Evolutionary conservation across 352 stramenopile genomes (phyloP).

Genomic region (Ophiocytium majus): DNA sequence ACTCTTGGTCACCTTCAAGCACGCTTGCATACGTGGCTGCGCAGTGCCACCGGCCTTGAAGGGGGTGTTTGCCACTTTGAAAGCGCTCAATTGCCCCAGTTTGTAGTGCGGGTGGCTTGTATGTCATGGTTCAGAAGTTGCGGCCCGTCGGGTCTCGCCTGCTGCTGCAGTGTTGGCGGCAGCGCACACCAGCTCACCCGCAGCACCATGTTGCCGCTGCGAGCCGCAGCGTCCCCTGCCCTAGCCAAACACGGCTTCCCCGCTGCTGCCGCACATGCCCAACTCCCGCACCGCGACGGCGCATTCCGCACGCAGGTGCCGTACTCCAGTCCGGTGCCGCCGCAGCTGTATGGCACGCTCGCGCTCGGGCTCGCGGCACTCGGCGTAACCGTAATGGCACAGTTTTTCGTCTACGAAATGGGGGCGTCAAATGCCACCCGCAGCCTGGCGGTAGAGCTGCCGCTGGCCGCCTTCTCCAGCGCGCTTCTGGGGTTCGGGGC

Average conservation of each 20-base stretch:
- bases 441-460: conserved; percentile 42
- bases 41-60: too few relatives aligned
- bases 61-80: too few relatives aligned
- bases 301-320: conserved; percentile 28
- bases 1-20: too few relatives aligned
- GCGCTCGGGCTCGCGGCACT: conserved; percentile 26
- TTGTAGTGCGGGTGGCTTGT: too few relatives aligned
- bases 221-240: not conserved
- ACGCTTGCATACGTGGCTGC: too few relatives aligned
- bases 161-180: too few relatives aligned
- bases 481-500: conserved; percentile 44
- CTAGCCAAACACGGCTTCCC: not conserved
- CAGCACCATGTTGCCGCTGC: too few relatives aligned
- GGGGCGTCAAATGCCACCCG: conserved; percentile 29
- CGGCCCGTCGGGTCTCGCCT: too few relatives aligned
- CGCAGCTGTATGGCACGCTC: conserved; percentile 38
- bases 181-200: too few relatives aligned
- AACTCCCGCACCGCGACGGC: not conserved
- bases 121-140: too few relatives aligned
- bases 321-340: conserved; percentile 45
- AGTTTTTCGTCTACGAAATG: conserved; percentile 53
- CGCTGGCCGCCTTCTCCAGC: conserved; percentile 48
- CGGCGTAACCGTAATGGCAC: conserved; percentile 42
- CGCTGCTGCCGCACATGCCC: not conserved
- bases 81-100: too few relatives aligned